Percentiles rank a stretch among this genome's conserved stretches.
These are phyloP conservation scores for Medicago arabica DNA, from an alignment of 306 rosid species.

Conservation along the genomic window DNA sequence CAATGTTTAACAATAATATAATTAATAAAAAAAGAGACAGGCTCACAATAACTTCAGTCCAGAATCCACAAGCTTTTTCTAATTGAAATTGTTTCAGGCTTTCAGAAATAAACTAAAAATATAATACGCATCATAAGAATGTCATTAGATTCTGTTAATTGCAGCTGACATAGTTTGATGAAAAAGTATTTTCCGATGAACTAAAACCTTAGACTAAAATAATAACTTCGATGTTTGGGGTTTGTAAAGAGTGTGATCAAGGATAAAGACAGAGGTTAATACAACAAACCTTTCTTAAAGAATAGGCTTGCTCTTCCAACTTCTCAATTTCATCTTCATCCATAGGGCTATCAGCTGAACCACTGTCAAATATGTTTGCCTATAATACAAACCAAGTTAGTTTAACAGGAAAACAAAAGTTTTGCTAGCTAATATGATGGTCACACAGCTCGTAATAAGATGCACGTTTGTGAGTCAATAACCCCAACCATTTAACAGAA, in stretches of 20 bases:
- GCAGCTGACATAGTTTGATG: conserved; percentile 17
- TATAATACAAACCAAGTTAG: conserved; percentile 48
- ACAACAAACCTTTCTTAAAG: conserved; percentile 68
- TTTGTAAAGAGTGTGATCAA: conserved; percentile 27
- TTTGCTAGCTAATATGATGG: conserved; percentile 25
- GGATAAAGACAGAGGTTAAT: conserved; percentile 22
- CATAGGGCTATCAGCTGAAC: conserved; percentile 58
- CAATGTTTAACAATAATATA: conserved; percentile 15
- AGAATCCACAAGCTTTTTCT: background rate
- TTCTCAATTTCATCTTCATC: conserved; percentile 78
- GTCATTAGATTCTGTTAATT: conserved; percentile 11
- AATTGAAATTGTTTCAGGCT: conserved; percentile 20
- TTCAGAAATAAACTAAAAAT: conserved; percentile 14
- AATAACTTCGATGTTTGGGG: conserved; percentile 23
- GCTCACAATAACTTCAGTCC: conserved; percentile 25
- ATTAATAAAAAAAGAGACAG: background rate
- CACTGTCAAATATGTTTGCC: conserved; percentile 64
- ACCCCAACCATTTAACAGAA: conserved; percentile 18
- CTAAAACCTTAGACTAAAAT: conserved; percentile 23
- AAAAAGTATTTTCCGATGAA: conserved; percentile 14
- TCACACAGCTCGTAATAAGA: conserved; percentile 4
- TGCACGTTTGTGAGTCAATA: background rate
- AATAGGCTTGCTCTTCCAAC: conserved; percentile 73
- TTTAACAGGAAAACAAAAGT: conserved; percentile 26
- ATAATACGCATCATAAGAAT: background rate